Conservation (phyloP, 257 asterid species). For the Jaltomata sinuosa region DNA sequence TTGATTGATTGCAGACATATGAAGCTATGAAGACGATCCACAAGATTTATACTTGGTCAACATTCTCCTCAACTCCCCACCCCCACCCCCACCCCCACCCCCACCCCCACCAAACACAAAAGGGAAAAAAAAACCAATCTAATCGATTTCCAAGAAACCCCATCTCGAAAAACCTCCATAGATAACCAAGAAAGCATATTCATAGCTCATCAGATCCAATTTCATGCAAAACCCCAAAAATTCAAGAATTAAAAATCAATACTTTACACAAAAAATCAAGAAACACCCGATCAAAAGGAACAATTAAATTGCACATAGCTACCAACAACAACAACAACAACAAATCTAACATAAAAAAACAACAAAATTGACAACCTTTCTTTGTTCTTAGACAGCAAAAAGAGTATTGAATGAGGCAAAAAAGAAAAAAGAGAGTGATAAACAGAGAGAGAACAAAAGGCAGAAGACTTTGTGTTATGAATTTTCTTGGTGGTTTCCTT, state of each 20-base stretch:
- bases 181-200: no score
- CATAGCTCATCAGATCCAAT: no score
- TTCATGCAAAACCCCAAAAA: no score
- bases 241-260: no score
- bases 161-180: neutral
- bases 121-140: neutral
- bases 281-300: no score
- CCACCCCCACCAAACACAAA: no score
- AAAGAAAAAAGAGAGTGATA: neutral
- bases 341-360: neutral
- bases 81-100: no score
- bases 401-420: neutral
- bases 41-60: neutral
- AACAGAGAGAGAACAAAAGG: neutral
- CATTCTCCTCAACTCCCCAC: neutral
- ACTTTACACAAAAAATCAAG: no score
- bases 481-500: constrained; percentile 28
- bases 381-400: neutral
- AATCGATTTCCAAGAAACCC: no score
- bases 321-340: no score
- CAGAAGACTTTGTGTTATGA: constrained; percentile 5
- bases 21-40: neutral
- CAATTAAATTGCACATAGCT: no score
- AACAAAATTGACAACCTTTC: neutral
- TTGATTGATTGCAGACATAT: neutral